A percentile compares a stretch with the other conserved stretches of the same genome.
Evolutionary conservation across 2,329 filamentous ascomycete species (phyloP).

Genomic region (Epichloe brachyelytri): DNA sequence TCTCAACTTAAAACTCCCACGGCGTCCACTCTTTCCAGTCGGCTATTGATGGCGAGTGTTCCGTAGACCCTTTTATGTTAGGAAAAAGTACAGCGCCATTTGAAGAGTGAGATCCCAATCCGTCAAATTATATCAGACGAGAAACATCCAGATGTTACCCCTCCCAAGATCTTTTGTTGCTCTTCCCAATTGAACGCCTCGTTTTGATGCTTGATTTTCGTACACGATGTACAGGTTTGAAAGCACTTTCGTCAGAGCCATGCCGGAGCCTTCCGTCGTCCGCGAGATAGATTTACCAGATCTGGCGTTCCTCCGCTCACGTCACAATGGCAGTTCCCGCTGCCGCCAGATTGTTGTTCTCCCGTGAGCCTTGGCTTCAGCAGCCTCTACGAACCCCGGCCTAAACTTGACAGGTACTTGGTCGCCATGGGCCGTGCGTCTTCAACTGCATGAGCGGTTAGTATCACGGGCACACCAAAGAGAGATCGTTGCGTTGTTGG

Average conservation of each 20-base stretch:
- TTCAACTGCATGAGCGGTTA: conserved; percentile 31
- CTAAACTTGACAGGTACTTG: conserved; percentile 51
- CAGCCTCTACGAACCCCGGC: conserved; percentile 33
- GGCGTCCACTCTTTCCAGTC: too few species aligned
- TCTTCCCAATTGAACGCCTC: background rate
- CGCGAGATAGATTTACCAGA: too few species aligned
- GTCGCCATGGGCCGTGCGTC: conserved; percentile 49
- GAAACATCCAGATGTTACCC: background rate
- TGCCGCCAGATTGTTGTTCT: conserved; percentile 8
- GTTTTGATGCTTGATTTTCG: background rate
- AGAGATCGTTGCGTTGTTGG: background rate
- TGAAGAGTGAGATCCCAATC: too few species aligned
- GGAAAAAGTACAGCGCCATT: too few species aligned
- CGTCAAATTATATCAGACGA: background rate
- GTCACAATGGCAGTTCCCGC: conserved; percentile 19
- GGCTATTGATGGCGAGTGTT: too few species aligned
- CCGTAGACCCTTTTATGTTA: too few species aligned
- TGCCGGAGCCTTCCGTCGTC: background rate
- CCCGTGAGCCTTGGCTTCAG: conserved; percentile 14
- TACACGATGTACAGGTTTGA: background rate
- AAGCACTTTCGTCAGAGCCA: background rate
- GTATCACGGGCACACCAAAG: background rate
- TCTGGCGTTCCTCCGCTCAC: conserved; percentile 8
- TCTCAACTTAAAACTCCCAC: too few species aligned
- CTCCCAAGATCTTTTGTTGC: background rate